Evolutionary conservation across 208 protist species (phyloP).

Genomic region (Crithidia bombi): DNA sequence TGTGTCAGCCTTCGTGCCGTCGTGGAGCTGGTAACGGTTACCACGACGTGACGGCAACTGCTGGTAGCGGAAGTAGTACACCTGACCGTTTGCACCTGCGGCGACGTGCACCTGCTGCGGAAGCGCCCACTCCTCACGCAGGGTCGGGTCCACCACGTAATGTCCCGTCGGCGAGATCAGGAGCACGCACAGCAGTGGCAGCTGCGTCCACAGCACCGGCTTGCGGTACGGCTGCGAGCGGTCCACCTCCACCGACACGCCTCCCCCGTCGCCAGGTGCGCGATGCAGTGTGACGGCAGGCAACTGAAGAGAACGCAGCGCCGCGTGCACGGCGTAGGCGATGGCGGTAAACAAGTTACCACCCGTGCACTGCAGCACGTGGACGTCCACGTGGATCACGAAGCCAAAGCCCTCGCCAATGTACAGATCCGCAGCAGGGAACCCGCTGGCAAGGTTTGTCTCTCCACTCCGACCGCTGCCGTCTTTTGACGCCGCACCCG

Average conservation of each 20-base stretch:
- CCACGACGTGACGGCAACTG: conserved; percentile 77
- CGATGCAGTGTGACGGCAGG: conserved; percentile 71
- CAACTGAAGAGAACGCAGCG: conserved; percentile 54
- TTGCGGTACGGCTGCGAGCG: conserved; percentile 52
- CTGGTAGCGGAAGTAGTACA: conserved; percentile 64
- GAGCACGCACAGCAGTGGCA: conserved; percentile 68
- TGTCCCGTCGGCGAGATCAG: conserved; percentile 75
- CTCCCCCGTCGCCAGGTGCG: conserved; percentile 39
- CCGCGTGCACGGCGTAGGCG: conserved; percentile 69
- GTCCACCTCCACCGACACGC: conserved; percentile 80
- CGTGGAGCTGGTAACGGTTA: conserved; percentile 43
- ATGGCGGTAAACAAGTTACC: conserved; percentile 65
- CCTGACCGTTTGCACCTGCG: conserved; percentile 48
- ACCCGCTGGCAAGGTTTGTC: conserved; percentile 31
- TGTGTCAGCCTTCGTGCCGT: conserved; percentile 7
- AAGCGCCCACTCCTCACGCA: conserved; percentile 76
- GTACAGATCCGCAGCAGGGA: conserved; percentile 65
- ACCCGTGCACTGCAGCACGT: conserved; percentile 65
- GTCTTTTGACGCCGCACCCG: neutral
- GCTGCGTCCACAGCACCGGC: conserved; percentile 56
- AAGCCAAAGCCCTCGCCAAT: conserved; percentile 83
- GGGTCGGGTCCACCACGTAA: conserved; percentile 77
- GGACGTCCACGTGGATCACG: conserved; percentile 80
- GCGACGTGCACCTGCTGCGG: conserved; percentile 82
- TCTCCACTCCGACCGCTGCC: conserved; percentile 10